Base-by-base conservation (phyloP, 2,329 filamentous ascomycete species). In the Penicillium sp. region DNA sequence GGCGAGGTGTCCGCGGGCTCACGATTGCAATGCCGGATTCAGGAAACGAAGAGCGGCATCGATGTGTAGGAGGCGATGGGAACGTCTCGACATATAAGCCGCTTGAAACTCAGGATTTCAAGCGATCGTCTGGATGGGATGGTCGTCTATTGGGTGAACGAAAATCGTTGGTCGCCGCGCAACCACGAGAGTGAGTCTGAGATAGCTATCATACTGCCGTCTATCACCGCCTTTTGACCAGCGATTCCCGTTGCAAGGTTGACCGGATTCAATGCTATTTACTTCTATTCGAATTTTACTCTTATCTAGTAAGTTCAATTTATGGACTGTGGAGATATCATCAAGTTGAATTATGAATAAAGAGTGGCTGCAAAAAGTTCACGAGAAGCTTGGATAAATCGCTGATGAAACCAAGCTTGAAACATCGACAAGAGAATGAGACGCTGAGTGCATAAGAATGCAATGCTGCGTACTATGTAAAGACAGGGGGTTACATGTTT, bases 401-500 rank as follows among this genome's bases (percentile, higher is more conserved):
- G 45, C 57, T 47, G 52, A 39, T 52, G 19, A 28, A 24, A 26
- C 24, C 24, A 37, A 51, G 50, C 48, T 40, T 39, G 42, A 50
- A 51, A 37, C 39, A 42, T 49, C 33, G 34, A 54, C 29, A 51
- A 51, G n/a, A 28, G 45, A 59, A 52, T 47, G 43, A 55, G 46
- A 47, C 60, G 60, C 60, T 64, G 36, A 52, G 48, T 54, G 61
- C 60, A 55, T 56, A 54, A 53, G 49, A 16, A 65, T 64, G 58
- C 60, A 56, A 64, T 52, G 56, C 52, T 60, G 58, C 58, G 54
- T 55, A 58, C 31, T 54, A 60, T 64, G 52, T 57, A 61, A 51
- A 49, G 57, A 59, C 52, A 56, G 48, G 31, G 57, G 16, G 47
- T 44, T 11, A 48, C 51, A 46, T 48, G n/a, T 26, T 51, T 29